Conservation (phyloP, 371 early-diverging fungal species). For the Smittium culicis region DNA sequence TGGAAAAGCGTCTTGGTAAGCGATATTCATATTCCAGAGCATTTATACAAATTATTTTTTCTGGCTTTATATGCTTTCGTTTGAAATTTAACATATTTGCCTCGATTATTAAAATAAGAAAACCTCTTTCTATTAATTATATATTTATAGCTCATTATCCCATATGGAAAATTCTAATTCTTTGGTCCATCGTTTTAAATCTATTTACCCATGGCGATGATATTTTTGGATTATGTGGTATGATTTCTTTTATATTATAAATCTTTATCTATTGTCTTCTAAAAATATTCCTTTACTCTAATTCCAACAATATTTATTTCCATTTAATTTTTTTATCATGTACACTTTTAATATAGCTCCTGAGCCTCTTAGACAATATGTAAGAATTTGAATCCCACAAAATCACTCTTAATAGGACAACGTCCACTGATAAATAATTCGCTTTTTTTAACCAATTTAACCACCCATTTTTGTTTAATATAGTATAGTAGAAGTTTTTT, state of each 20-base stretch:
- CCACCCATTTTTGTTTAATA: slow-evolving; percentile 9
- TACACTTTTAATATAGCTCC: slow-evolving; percentile 10
- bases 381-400: slow-evolving; percentile 58
- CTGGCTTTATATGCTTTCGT: no score
- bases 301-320: neutral
- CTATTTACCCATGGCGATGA: slow-evolving; percentile 22
- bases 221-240: slow-evolving; percentile 20
- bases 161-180: slow-evolving; percentile 29
- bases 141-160: slow-evolving; percentile 10
- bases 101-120: no score
- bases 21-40: neutral
- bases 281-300: neutral
- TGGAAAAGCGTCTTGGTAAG: slow-evolving; percentile 2
- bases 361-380: slow-evolving; percentile 54
- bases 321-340: slow-evolving; percentile 5
- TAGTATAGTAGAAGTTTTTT: slow-evolving; percentile 86
- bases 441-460: no score
- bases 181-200: slow-evolving; percentile 13
- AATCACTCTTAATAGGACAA: slow-evolving; percentile 42
- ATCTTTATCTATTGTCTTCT: neutral
- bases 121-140: no score
- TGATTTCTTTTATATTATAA: neutral
- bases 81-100: no score
- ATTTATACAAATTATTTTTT: neutral
- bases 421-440: no score